These are phyloP conservation scores for Tolypocladium inflatum DNA, from an alignment of 2,329 filamentous ascomycete genomes.

Conservation along the genomic window DNA sequence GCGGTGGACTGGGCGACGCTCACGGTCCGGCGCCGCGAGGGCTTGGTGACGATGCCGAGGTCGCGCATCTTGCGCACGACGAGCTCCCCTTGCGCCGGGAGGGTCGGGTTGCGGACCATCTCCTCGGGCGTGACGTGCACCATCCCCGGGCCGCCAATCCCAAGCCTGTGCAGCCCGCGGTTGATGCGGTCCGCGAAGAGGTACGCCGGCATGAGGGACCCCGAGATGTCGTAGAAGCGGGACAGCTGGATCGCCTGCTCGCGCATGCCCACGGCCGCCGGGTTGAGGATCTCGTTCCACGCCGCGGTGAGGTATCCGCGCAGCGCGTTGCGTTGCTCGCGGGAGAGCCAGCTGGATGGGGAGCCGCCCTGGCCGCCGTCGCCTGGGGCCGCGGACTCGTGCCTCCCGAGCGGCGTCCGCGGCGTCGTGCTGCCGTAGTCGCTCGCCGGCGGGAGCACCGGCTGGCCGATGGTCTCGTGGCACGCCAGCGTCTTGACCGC, in stretches of 20 bases:
- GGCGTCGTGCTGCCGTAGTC: conserved; percentile 26
- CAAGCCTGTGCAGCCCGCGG: conserved; percentile 25
- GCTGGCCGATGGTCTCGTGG: conserved; percentile 33
- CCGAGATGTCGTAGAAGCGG: conserved; percentile 42
- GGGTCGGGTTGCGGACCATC: conserved; percentile 39
- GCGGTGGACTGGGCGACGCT: not conserved
- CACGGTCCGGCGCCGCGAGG: conserved; percentile 7
- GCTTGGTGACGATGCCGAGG: conserved; percentile 8
- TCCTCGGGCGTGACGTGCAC: conserved; percentile 36
- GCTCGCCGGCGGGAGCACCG: conserved; percentile 31
- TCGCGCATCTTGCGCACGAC: conserved; percentile 18
- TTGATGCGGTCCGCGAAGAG: conserved; percentile 36
- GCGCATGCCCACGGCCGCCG: conserved; percentile 26
- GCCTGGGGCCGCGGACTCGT: conserved; percentile 3
- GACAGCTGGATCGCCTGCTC: conserved; percentile 32
- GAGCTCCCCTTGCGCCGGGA: conserved; percentile 38
- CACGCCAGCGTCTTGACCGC: conserved; percentile 36
- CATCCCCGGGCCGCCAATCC: conserved; percentile 25
- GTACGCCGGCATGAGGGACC: conserved; percentile 37
- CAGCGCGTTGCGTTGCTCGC: conserved; percentile 29
- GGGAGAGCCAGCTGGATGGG: conserved; percentile 19
- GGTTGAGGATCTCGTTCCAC: conserved; percentile 35
- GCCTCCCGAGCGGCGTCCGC: conserved; percentile 28
- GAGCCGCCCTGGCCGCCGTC: not conserved
- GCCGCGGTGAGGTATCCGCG: conserved; percentile 30